These are phyloP conservation scores for Penicillium ochrochloron DNA, from an alignment of 495 filamentous ascomycete species.

Conservation along the genomic window DNA sequence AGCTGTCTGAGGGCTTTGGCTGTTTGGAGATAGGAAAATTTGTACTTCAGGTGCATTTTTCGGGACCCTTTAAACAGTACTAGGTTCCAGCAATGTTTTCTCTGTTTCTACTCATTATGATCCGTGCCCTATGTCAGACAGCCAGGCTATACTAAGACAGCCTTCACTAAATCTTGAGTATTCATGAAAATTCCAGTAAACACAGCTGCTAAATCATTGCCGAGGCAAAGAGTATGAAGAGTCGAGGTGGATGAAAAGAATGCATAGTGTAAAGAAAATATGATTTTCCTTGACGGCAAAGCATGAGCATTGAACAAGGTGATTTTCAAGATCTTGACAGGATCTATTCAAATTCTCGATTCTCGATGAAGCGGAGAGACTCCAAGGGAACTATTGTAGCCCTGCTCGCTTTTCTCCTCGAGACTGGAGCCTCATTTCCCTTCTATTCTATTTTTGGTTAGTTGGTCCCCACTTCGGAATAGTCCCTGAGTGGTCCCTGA, in stretches of 20 bases:
- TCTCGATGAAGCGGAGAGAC: too few relatives aligned
- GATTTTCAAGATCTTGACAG: neutral
- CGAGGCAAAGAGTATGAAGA: too few relatives aligned
- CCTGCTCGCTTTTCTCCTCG: neutral
- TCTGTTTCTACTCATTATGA: too few relatives aligned
- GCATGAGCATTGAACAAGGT: too few relatives aligned
- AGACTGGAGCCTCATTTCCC: neutral
- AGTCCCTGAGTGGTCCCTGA: constrained; percentile 2
- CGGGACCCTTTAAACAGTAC: neutral
- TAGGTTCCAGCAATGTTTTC: neutral
- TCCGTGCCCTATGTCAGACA: too few relatives aligned
- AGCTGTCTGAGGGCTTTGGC: too few relatives aligned
- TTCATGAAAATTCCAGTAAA: neutral
- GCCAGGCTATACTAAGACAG: too few relatives aligned
- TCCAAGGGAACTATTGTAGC: too few relatives aligned
- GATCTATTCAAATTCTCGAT: neutral
- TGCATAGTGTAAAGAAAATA: too few relatives aligned
- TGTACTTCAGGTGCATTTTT: neutral
- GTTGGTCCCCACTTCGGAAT: neutral
- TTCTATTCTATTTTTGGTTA: constrained; percentile 1
- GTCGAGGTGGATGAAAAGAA: too few relatives aligned
- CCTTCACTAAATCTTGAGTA: neutral
- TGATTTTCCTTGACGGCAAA: too few relatives aligned
- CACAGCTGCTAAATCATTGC: too few relatives aligned
- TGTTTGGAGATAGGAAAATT: neutral